Percentiles rank a stretch among this genome's conserved stretches.
Evolutionary conservation across 345 rosid species (phyloP).

Genomic region (Tarenaya hassleriana): DNA sequence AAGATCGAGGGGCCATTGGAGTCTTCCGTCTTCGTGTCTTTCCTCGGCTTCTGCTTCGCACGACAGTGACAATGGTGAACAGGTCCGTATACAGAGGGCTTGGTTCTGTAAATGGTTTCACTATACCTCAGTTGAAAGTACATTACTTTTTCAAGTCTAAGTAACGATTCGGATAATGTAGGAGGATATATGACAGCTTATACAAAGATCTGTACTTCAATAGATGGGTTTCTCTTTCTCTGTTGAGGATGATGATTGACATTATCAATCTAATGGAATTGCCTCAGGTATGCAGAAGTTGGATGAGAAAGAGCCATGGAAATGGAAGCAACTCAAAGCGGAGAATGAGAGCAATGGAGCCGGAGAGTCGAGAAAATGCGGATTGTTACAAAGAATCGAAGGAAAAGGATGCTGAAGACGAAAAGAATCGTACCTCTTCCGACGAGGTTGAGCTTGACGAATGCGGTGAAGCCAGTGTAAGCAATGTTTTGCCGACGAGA

Average conservation of each 20-base stretch:
- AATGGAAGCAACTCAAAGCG: conserved; percentile 28
- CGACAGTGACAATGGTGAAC: conserved; percentile 26
- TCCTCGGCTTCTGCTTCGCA: conserved; percentile 59
- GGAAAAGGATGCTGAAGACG: conserved; percentile 31
- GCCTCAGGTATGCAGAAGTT: conserved; percentile 35
- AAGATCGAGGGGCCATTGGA: conserved; percentile 43
- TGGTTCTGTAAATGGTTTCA: no score
- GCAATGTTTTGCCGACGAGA: conserved; percentile 28
- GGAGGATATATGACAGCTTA: not conserved
- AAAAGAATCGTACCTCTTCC: conserved; percentile 15
- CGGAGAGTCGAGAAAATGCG: conserved; percentile 27
- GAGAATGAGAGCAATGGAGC: conserved; percentile 21
- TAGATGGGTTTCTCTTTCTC: conserved; percentile 1
- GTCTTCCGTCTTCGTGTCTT: conserved; percentile 66
- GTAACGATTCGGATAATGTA: no score
- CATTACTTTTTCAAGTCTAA: no score
- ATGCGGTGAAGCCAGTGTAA: conserved; percentile 33
- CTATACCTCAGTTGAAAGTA: no score
- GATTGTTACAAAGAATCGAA: conserved; percentile 39
- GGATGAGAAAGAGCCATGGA: conserved; percentile 34
- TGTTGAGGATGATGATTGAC: no score
- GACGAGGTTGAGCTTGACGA: conserved; percentile 38
- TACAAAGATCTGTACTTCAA: no score
- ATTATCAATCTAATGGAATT: no score
- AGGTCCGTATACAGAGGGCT: conserved; percentile 31